These are phyloP conservation scores for Henckelia pumila DNA, from an alignment of 257 asterid genomes.

Conservation along the genomic window DNA sequence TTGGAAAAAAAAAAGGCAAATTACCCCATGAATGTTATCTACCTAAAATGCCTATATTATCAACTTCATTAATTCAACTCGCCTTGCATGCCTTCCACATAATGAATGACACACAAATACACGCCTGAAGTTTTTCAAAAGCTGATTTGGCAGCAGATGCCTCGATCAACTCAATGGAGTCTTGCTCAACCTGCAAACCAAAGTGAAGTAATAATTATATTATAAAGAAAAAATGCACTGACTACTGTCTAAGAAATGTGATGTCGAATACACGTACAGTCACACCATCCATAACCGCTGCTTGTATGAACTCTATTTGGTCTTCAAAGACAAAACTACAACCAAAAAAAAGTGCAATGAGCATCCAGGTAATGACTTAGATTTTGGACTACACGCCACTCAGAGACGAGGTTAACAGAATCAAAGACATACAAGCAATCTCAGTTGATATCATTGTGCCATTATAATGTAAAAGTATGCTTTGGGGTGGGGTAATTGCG, in stretches of 20 bases:
- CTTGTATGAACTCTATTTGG: conserved; percentile 91
- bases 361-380: not conserved
- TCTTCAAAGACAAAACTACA: conserved; percentile 87
- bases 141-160: conserved; percentile 68
- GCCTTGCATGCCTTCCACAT: not conserved
- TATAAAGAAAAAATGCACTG: conserved; percentile 11
- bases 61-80: conserved; percentile 12
- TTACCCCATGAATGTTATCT: not conserved
- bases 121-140: conserved; percentile 82
- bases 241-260: conserved; percentile 4
- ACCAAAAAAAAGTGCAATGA: conserved; percentile 16
- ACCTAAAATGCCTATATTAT: conserved; percentile 1
- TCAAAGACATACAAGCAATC: not conserved
- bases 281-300: conserved; percentile 75
- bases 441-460: not conserved
- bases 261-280: conserved; percentile 44
- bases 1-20: too few species aligned
- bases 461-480: conserved; percentile 7
- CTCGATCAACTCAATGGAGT: conserved; percentile 45
- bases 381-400: not conserved
- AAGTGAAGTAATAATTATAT: conserved; percentile 24
- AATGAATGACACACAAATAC: conserved; percentile 8
- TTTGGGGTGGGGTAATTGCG: not conserved
- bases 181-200: conserved; percentile 60
- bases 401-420: not conserved